Conservation (phyloP, 495 filamentous ascomycete genomes). For the Penicillium coprophilum region DNA sequence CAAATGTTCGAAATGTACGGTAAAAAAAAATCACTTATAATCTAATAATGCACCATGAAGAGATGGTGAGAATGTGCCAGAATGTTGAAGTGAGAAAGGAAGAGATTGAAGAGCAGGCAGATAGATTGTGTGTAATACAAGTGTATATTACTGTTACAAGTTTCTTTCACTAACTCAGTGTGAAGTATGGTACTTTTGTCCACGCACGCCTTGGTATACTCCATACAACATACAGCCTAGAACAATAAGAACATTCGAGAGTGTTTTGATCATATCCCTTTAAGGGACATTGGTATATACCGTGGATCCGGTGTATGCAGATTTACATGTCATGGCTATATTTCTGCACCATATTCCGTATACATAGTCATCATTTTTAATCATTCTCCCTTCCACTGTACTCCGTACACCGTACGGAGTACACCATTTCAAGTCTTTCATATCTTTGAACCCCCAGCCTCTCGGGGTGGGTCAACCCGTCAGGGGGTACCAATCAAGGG, state of each 20-base stretch:
- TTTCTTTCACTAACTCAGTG: too few species aligned
- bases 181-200: slow-evolving; percentile 7
- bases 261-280: neutral
- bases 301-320: too few species aligned
- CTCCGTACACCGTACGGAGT: too few species aligned
- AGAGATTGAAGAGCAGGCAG: neutral
- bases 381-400: too few species aligned
- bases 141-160: slow-evolving; percentile 16
- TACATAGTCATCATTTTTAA: neutral
- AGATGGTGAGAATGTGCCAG: slow-evolving; percentile 5
- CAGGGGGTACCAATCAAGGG: slow-evolving; percentile 11
- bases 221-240: slow-evolving; percentile 1
- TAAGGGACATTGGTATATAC: neutral
- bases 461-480: neutral
- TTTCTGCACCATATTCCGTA: too few species aligned
- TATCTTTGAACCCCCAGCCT: neutral
- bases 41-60: neutral
- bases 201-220: slow-evolving; percentile 1
- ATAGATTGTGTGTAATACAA: slow-evolving; percentile 29
- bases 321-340: too few species aligned
- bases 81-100: slow-evolving; percentile 6
- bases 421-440: too few species aligned
- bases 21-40: neutral
- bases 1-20: neutral
- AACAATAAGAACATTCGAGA: slow-evolving; percentile 2